phyloP scores from a whole-genome alignment of 257 asterid genomes.

The Solanum lignicaule region DNA sequence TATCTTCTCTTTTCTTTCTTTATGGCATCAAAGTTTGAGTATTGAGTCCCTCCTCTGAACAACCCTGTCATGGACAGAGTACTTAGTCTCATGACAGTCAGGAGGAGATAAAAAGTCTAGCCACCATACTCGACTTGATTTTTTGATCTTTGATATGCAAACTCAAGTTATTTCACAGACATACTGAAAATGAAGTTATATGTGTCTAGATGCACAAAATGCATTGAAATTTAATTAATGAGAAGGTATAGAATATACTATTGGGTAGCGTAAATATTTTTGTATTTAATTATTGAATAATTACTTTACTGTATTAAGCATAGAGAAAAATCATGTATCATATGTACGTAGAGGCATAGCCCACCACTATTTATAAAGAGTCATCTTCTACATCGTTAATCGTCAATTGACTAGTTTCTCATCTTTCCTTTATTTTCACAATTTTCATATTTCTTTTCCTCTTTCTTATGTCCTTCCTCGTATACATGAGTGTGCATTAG shows the following conservation, averaged over 20 bases:
- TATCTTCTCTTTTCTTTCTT: background rate
- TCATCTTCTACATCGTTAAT: background rate
- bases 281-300: background rate
- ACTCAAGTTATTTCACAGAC: background rate
- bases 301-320: background rate
- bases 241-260: background rate
- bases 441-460: background rate
- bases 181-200: background rate
- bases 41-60: background rate
- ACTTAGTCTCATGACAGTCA: background rate
- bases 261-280: background rate
- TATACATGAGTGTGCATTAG: background rate
- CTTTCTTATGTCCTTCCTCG: background rate
- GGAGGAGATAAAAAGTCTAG: background rate
- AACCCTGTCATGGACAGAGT: background rate
- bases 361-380: background rate
- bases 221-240: background rate
- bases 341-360: background rate
- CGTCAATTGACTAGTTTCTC: background rate
- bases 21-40: background rate
- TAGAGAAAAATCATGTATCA: background rate
- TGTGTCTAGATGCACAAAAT: background rate
- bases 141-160: background rate
- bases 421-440: background rate
- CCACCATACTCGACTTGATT: background rate